Evolutionary conservation across 768 basidiomycete genomes (phyloP).

Genomic region (Boletus insuetus): DNA sequence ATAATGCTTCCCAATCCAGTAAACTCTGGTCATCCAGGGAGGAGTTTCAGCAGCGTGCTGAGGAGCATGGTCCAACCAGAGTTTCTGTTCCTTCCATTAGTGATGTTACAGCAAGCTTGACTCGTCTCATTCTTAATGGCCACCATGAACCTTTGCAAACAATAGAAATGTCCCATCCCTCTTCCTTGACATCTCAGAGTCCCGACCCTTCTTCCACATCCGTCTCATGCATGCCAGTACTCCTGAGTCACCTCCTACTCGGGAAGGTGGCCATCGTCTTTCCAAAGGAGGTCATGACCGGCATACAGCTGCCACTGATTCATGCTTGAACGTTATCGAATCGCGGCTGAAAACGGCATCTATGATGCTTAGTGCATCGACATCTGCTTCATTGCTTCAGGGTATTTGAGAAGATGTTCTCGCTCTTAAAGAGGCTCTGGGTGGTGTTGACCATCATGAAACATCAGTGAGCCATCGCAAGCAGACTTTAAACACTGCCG

Average conservation of each 20-base stretch:
- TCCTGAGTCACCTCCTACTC: background rate
- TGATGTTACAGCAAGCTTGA: background rate
- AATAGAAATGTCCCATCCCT: no score
- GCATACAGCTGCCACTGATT: background rate
- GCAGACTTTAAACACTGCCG: no score
- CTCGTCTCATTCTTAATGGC: background rate
- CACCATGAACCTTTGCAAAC: no score
- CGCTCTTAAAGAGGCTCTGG: no score
- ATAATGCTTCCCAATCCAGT: background rate
- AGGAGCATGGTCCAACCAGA: background rate
- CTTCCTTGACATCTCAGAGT: no score
- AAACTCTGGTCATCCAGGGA: slow-evolving; percentile 1
- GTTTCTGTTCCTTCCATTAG: background rate
- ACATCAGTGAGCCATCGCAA: no score
- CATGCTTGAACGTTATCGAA: background rate
- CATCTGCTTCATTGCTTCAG: no score
- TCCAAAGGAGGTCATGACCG: background rate
- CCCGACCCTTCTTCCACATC: no score
- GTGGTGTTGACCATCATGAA: no score
- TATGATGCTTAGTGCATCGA: no score
- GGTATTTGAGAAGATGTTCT: no score
- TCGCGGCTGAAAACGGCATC: background rate
- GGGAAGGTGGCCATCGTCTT: background rate
- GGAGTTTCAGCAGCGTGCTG: background rate
- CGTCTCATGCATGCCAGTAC: background rate